phyloP scores from a whole-genome alignment of 2,329 filamentous ascomycete genomes.

The Grosmannia huntii region DNA sequence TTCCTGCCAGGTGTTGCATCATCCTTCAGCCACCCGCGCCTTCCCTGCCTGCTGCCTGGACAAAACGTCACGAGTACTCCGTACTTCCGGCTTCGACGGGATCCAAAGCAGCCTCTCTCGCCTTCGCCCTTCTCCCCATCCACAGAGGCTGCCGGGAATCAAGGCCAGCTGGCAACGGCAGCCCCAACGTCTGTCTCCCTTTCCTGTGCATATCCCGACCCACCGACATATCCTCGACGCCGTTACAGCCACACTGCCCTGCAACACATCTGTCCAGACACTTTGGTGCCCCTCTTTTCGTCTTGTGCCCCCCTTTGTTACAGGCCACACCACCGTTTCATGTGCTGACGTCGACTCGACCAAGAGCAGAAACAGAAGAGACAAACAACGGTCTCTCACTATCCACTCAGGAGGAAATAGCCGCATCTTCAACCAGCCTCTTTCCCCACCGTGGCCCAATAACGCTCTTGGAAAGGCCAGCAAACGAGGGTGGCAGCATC shows the following conservation, averaged over 20 bases:
- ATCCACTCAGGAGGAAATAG: no score
- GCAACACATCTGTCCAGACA: background rate
- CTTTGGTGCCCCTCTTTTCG: background rate
- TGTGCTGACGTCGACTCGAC: slow-evolving; percentile 11
- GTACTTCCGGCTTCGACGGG: no score
- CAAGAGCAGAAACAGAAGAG: background rate
- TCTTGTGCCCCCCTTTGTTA: background rate
- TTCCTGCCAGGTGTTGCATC: background rate
- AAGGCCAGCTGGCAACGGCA: background rate
- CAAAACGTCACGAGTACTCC: background rate
- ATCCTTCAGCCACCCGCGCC: background rate
- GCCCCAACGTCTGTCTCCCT: background rate
- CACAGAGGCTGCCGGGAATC: background rate
- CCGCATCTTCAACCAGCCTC: background rate
- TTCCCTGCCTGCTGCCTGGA: background rate
- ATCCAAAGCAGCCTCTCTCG: background rate
- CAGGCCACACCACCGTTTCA: slow-evolving; percentile 7
- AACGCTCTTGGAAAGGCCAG: background rate
- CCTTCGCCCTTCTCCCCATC: background rate
- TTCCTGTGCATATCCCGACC: background rate
- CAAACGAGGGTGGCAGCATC: slow-evolving; percentile 3
- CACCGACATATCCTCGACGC: background rate
- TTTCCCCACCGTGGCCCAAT: background rate
- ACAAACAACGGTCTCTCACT: no score
- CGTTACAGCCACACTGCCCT: background rate